Conservation (phyloP, 331 rosid genomes). For the Arachis monticola region DNA sequence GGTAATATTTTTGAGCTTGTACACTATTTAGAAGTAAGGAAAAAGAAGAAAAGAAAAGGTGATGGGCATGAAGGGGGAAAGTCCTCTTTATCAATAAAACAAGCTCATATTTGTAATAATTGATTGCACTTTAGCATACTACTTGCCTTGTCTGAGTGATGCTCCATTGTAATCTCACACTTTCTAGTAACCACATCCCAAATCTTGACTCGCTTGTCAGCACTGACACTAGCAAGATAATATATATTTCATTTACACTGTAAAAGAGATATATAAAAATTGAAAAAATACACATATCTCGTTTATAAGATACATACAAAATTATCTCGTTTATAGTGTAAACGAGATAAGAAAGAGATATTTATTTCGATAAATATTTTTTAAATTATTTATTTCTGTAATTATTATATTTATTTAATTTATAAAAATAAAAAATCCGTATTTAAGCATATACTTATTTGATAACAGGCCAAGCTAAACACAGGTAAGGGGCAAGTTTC, state of each 20-base stretch:
- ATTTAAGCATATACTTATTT: too few relatives aligned
- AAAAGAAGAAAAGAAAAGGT: background rate
- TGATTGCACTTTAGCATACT: slow-evolving; percentile 3
- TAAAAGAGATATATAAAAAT: background rate
- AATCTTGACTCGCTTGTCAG: slow-evolving; percentile 81
- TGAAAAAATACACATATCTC: too few relatives aligned
- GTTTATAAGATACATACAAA: background rate
- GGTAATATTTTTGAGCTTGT: background rate
- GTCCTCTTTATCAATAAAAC: background rate
- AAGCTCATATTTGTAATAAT: background rate
- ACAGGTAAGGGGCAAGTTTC: too few relatives aligned
- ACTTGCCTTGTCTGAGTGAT: slow-evolving; percentile 87
- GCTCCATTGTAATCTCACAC: slow-evolving; percentile 81
- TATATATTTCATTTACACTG: slow-evolving; percentile 44
- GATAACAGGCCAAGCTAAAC: too few relatives aligned
- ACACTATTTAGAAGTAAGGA: background rate
- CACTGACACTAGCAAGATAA: slow-evolving; percentile 90
- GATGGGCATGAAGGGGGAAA: background rate
- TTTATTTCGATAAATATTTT: too few relatives aligned
- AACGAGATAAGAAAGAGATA: too few relatives aligned
- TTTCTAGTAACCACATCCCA: slow-evolving; percentile 86
- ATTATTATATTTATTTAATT: too few relatives aligned
- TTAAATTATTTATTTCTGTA: too few relatives aligned
- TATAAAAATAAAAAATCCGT: too few relatives aligned
- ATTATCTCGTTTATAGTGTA: too few relatives aligned